Percentiles rank a stretch among this genome's conserved stretches.
Conservation (phyloP, 306 rosid species). For the Citrullus amarus region DNA sequence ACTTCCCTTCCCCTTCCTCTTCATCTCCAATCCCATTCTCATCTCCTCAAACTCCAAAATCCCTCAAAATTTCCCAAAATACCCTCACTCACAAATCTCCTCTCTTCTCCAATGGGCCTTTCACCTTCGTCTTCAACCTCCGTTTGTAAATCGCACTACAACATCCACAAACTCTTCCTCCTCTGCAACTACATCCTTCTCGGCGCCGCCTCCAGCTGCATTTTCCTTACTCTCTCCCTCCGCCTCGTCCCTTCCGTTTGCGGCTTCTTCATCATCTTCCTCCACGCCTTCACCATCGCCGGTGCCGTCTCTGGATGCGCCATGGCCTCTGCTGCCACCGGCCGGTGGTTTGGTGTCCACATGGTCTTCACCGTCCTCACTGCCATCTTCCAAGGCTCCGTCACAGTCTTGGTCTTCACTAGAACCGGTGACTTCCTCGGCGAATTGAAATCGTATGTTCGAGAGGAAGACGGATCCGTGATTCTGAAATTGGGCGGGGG, state of each 20-base stretch:
- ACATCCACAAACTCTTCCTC: constrained; percentile 67
- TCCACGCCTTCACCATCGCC: constrained; percentile 55
- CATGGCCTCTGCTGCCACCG: constrained; percentile 29
- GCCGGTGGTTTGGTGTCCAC: constrained; percentile 67
- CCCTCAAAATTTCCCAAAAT: background rate
- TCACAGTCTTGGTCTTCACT: constrained; percentile 56
- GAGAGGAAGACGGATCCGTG: constrained; percentile 65
- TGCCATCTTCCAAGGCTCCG: constrained; percentile 68
- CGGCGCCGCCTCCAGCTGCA: constrained; percentile 91
- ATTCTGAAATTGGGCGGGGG: constrained; percentile 78
- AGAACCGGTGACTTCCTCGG: constrained; percentile 56
- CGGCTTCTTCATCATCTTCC: constrained; percentile 76
- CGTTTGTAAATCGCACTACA: constrained; percentile 25
- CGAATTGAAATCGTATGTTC: constrained; percentile 54
- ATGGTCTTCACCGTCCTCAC: constrained; percentile 78
- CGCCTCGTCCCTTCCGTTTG: constrained; percentile 70
- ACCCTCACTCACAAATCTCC: too few relatives aligned
- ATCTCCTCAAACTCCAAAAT: background rate
- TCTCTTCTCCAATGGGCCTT: background rate
- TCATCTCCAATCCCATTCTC: background rate
- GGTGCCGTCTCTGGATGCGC: constrained; percentile 77
- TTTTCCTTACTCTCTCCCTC: constrained; percentile 84
- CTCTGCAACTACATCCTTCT: constrained; percentile 76
- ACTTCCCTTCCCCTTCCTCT: background rate
- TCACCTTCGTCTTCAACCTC: background rate